These are phyloP conservation scores for Ustilago tritici DNA, from an alignment of 1,284 basidiomycete genomes.

Conservation along the genomic window DNA sequence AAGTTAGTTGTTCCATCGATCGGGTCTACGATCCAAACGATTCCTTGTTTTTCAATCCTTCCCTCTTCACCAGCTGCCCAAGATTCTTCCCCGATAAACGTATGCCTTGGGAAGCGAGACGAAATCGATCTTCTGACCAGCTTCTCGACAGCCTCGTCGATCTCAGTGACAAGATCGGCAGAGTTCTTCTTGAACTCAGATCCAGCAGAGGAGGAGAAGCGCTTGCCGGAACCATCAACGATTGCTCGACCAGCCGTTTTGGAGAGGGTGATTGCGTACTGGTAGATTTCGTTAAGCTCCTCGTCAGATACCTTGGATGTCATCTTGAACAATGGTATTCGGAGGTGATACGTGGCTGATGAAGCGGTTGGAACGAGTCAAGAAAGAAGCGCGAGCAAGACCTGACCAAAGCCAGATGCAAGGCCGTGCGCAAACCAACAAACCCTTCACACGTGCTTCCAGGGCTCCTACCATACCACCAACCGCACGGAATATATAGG, in stretches of 20 bases:
- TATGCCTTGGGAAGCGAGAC: conserved; percentile 79
- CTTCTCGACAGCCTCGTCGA: conserved; percentile 91
- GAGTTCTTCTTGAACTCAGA: conserved; percentile 67
- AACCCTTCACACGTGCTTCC: too few species aligned
- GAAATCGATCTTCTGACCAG: conserved; percentile 81
- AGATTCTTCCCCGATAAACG: conserved; percentile 91
- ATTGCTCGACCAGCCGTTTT: conserved; percentile 72
- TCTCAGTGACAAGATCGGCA: conserved; percentile 86
- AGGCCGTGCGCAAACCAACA: too few species aligned
- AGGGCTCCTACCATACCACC: too few species aligned
- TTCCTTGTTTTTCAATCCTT: conserved; percentile 79
- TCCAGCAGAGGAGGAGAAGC: conserved; percentile 58
- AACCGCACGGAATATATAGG: rapidly evolving
- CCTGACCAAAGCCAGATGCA: too few species aligned
- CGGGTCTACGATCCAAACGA: conserved; percentile 92
- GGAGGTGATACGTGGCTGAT: too few species aligned
- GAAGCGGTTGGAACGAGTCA: too few species aligned
- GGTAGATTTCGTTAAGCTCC: conserved; percentile 71
- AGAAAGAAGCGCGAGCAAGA: too few species aligned
- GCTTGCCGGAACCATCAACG: conserved; percentile 70
- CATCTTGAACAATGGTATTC: conserved; percentile 1
- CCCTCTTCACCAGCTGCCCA: conserved; percentile 80
- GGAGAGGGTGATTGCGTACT: conserved; percentile 81
- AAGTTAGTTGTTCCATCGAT: conserved; percentile 94
- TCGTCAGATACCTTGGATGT: conserved; percentile 16